Evolutionary conservation across 1,284 basidiomycete species (phyloP).

Genomic region (Sanghuangporus weigelae): DNA sequence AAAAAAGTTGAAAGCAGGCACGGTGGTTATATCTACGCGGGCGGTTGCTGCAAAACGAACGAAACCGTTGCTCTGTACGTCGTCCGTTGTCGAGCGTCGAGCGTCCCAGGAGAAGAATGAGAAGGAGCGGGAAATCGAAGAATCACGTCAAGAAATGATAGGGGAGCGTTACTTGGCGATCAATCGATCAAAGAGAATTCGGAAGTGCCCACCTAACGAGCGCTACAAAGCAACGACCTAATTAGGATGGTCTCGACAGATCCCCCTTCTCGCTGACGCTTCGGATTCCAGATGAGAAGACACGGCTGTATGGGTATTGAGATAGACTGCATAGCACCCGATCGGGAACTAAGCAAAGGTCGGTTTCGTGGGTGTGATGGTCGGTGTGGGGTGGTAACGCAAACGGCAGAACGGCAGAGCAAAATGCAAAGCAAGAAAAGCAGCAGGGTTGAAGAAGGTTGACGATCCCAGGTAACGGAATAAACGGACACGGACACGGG

Average conservation of each 20-base stretch:
- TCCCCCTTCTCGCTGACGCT: conserved; percentile 3
- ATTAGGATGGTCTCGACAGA: conserved; percentile 1
- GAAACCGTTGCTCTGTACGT: background rate
- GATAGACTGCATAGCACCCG: background rate
- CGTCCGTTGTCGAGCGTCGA: too few species aligned
- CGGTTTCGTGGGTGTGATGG: background rate
- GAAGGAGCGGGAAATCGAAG: background rate
- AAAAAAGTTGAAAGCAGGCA: background rate
- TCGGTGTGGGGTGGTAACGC: background rate
- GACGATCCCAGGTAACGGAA: background rate
- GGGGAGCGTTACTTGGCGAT: conserved; percentile 3
- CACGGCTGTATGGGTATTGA: background rate
- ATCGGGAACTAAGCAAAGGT: background rate
- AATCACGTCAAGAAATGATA: background rate
- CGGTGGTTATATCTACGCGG: conserved; percentile 1
- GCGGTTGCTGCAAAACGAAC: background rate
- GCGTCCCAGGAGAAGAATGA: too few species aligned
- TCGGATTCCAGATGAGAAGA: conserved; percentile 12
- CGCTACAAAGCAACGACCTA: conserved; percentile 10
- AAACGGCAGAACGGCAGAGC: background rate
- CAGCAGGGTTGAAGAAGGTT: background rate
- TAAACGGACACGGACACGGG: background rate
- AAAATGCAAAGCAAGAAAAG: conserved; percentile 12
- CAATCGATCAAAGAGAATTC: background rate
- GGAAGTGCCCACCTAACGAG: conserved; percentile 8